Conservation (phyloP, 106 monocot genomes). For the Amphibolis antarctica region DNA sequence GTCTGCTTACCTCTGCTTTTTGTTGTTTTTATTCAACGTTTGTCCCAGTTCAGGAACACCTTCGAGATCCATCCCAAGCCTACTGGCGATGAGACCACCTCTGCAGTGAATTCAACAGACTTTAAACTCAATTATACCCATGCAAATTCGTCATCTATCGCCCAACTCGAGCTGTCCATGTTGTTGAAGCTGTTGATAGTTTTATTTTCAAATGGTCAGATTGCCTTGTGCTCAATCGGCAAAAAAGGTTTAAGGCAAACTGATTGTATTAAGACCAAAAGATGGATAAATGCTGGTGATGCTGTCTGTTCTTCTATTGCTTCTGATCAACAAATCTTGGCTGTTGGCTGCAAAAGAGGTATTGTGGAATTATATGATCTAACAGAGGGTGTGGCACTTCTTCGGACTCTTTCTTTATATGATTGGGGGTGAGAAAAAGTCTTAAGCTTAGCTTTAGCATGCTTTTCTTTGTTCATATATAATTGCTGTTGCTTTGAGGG, state of each 20-base stretch:
- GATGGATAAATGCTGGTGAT: constrained; percentile 57
- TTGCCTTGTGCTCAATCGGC: constrained; percentile 63
- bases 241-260: constrained; percentile 73
- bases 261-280: constrained; percentile 57
- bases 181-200: constrained; percentile 57
- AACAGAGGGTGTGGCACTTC: constrained; percentile 38
- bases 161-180: constrained; percentile 71
- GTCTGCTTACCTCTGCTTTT: background rate
- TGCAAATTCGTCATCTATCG: constrained; percentile 37
- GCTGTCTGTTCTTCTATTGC: constrained; percentile 78
- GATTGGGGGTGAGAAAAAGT: constrained; percentile 86
- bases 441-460: background rate
- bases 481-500: background rate
- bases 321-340: constrained; percentile 83
- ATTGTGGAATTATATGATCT: constrained; percentile 88
- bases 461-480: background rate
- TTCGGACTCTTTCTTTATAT: constrained; percentile 78
- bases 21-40: constrained; percentile 4
- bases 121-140: constrained; percentile 9
- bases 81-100: constrained; percentile 8
- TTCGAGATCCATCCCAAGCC: constrained; percentile 33
- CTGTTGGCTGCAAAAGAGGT: constrained; percentile 83
- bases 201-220: constrained; percentile 61
- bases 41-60: constrained; percentile 52
- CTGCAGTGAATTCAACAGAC: constrained; percentile 5